A percentile compares a stretch with the other conserved stretches of the same genome.
Evolutionary conservation across 805 yeast genomes (phyloP).

Genomic region (Metschnikowia noctiluminum): DNA sequence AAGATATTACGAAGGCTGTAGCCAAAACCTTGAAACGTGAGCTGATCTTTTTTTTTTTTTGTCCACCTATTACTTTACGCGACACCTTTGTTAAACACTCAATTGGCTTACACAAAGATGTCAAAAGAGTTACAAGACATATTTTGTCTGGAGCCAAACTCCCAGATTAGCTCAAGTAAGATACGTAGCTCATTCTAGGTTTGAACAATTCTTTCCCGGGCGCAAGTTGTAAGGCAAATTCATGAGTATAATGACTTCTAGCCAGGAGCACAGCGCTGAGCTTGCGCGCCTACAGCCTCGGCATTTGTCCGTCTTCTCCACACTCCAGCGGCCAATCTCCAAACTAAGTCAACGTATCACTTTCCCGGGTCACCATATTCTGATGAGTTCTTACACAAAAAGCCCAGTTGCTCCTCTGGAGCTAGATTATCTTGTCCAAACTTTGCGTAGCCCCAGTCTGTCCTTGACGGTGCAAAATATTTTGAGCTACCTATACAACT

Average conservation of each 20-base stretch:
- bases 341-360: too few relatives aligned
- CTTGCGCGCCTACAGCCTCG: conserved; percentile 1
- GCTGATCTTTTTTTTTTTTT: conserved; percentile 1
- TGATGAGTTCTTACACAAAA: background rate
- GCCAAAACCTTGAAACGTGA: background rate
- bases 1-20: background rate
- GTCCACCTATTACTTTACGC: background rate
- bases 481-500: conserved; percentile 48
- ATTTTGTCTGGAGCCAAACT: too few relatives aligned
- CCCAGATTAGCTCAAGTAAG: too few relatives aligned
- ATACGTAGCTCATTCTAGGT: too few relatives aligned
- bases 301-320: conserved; percentile 6
- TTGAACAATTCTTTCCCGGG: too few relatives aligned
- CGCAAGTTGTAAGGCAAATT: too few relatives aligned
- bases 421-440: conserved; percentile 46
- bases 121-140: too few relatives aligned
- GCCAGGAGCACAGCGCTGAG: too few relatives aligned
- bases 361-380: too few relatives aligned
- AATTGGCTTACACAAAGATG: background rate
- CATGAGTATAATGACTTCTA: too few relatives aligned
- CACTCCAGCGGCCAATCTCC: background rate
- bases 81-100: background rate
- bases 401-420: conserved; percentile 32
- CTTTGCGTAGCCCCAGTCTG: conserved; percentile 39
- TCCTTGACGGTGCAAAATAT: conserved; percentile 29